A percentile compares a stretch with the other conserved stretches of the same genome.
These are phyloP conservation scores for Diaporthe amygdali DNA, from an alignment of 2,329 filamentous ascomycete genomes.

Conservation along the genomic window DNA sequence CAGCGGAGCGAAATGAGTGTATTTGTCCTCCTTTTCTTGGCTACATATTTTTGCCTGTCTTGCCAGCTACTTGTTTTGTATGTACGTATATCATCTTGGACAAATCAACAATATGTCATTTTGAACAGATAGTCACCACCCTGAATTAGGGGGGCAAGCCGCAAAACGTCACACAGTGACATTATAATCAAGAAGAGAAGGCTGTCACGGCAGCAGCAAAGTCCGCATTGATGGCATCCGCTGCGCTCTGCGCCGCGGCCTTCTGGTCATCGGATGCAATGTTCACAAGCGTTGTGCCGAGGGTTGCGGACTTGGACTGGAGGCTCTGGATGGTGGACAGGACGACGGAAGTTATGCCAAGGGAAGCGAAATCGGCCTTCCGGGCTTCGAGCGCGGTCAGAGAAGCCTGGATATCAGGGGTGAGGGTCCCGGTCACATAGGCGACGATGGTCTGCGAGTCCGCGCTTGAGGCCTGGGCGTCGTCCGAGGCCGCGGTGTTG, in stretches of 20 bases:
- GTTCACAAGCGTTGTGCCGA: conserved; percentile 14
- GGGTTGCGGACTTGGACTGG: conserved; percentile 18
- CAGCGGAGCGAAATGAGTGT: conserved; percentile 6
- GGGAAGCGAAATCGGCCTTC: conserved; percentile 16
- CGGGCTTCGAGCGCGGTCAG: conserved; percentile 16
- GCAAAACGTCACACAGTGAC: not conserved
- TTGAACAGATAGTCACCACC: not conserved
- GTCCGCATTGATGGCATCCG: conserved; percentile 9
- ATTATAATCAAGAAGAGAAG: conserved; percentile 18
- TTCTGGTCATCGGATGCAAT: conserved; percentile 21
- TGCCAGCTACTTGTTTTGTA: not conserved
- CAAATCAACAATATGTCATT: not conserved
- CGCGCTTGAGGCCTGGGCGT: conserved; percentile 12
- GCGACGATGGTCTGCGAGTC: conserved; percentile 21
- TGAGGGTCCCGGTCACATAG: conserved; percentile 17
- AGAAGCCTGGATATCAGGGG: conserved; percentile 19
- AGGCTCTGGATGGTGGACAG: conserved; percentile 22
- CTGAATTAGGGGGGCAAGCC: not conserved
- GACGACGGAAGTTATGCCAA: conserved; percentile 13
- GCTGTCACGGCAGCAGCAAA: conserved; percentile 19
- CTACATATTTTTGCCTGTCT: not conserved
- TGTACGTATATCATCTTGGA: conserved; percentile 4
- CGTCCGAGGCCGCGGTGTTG: conserved; percentile 13
- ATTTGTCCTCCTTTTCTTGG: not conserved
- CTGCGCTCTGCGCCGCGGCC: conserved; percentile 3